Conservation (phyloP, 75 land plant species). For the Isoetes taiwanensis region DNA sequence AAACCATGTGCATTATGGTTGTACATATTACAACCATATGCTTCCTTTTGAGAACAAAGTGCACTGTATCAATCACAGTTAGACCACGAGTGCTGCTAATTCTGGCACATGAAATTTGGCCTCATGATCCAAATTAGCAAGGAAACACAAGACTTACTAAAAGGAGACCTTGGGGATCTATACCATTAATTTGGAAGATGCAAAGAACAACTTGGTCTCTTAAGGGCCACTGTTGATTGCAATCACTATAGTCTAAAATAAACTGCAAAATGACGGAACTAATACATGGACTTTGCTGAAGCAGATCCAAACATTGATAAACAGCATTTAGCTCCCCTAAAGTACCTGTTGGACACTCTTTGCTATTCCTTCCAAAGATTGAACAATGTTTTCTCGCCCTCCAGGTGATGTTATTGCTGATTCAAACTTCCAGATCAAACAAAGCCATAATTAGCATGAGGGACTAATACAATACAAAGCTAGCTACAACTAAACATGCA, state of each 20-base stretch:
- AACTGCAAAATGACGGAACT: neutral
- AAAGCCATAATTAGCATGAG: neutral
- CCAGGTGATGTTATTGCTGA: conserved; percentile 18
- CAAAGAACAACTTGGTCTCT: too few relatives aligned
- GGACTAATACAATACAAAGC: neutral
- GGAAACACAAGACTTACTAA: neutral
- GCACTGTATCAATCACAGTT: too few relatives aligned
- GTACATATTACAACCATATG: too few relatives aligned
- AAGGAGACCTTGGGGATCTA: too few relatives aligned
- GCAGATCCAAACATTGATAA: neutral
- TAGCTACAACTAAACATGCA: neutral
- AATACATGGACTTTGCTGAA: neutral
- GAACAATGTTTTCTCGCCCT: conserved; percentile 21
- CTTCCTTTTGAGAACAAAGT: too few relatives aligned
- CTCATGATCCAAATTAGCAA: too few relatives aligned
- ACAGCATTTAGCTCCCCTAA: neutral
- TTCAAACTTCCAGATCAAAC: conserved; percentile 24
- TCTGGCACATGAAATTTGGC: too few relatives aligned
- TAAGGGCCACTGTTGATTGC: too few relatives aligned
- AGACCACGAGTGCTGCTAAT: too few relatives aligned
- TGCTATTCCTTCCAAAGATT: conserved; percentile 20
- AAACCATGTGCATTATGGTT: too few relatives aligned
- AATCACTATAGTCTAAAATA: too few relatives aligned
- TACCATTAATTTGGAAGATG: too few relatives aligned
- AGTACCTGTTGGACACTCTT: conserved; percentile 24